Evolutionary conservation across 2,329 filamentous ascomycete species (phyloP).

Genomic region (Aspergillus fumigatiaffinis): DNA sequence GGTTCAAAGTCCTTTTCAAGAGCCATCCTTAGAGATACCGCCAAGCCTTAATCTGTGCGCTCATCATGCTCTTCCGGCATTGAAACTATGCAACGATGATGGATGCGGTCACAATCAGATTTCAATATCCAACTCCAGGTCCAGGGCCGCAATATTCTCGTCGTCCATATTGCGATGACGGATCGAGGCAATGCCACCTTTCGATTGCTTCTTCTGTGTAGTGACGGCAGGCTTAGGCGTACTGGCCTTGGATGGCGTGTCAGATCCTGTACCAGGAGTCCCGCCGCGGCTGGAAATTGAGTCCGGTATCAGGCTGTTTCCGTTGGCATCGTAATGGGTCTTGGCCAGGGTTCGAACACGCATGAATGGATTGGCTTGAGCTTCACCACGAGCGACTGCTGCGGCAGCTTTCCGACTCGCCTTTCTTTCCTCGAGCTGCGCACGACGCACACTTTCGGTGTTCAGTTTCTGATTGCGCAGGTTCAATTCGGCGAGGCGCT

Average conservation of each 20-base stretch:
- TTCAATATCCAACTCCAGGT: constrained; percentile 88
- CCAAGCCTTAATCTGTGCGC: background rate
- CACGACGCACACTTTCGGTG: constrained; percentile 83
- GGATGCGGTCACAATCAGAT: constrained; percentile 49
- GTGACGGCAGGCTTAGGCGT: constrained; percentile 47
- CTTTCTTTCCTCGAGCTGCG: constrained; percentile 76
- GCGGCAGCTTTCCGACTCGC: constrained; percentile 58
- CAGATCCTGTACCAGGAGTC: constrained; percentile 48
- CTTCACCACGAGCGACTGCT: constrained; percentile 61
- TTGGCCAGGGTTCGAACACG: constrained; percentile 65
- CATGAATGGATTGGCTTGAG: constrained; percentile 51
- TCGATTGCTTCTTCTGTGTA: constrained; percentile 33
- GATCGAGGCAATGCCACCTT: constrained; percentile 61
- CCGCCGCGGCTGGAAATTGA: constrained; percentile 40
- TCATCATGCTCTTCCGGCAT: background rate
- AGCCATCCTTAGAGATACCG: background rate
- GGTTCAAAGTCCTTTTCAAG: background rate
- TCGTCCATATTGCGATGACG: constrained; percentile 78
- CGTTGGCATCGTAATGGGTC: constrained; percentile 62
- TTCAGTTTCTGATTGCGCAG: constrained; percentile 78
- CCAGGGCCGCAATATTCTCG: constrained; percentile 84
- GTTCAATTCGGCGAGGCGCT: constrained; percentile 80
- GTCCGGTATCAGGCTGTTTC: constrained; percentile 25
- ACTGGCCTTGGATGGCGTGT: constrained; percentile 50
- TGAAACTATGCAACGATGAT: background rate